Evolutionary conservation across 805 yeast genomes (phyloP).

Genomic region (Komagataella pastoris): DNA sequence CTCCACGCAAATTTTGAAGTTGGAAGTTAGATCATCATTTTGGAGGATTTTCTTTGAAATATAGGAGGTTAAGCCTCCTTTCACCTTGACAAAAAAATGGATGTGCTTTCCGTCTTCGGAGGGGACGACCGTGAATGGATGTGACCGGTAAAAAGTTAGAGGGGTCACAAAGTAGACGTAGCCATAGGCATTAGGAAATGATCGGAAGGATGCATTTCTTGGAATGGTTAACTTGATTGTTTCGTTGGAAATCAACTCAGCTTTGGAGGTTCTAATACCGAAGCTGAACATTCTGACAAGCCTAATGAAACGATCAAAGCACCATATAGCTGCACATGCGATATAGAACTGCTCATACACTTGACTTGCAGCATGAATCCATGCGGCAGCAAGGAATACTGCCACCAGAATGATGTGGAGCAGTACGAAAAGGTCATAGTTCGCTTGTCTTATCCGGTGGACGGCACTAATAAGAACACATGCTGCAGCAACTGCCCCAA

Average conservation of each 20-base stretch:
- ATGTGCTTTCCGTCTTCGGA: constrained; percentile 19
- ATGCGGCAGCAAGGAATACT: constrained; percentile 37
- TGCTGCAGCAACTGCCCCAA: constrained; percentile 26
- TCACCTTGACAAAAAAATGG: constrained; percentile 32
- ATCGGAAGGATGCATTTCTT: constrained; percentile 34
- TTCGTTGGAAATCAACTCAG: constrained; percentile 25
- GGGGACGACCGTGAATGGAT: constrained; percentile 54
- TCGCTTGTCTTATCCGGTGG: constrained; percentile 32
- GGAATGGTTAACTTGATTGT: constrained; percentile 32
- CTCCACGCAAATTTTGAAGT: constrained; percentile 31
- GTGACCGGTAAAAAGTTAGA: constrained; percentile 51
- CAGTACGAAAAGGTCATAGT: constrained; percentile 50
- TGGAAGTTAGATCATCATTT: constrained; percentile 12
- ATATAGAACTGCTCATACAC: constrained; percentile 21
- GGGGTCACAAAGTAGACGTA: constrained; percentile 44
- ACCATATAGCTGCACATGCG: constrained; percentile 32
- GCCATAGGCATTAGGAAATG: constrained; percentile 41
- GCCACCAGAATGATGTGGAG: constrained; percentile 44
- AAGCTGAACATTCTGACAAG: constrained; percentile 20
- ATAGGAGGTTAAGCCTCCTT: constrained; percentile 43
- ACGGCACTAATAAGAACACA: constrained; percentile 34
- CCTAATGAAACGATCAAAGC: constrained; percentile 35
- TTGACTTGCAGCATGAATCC: constrained; percentile 37
- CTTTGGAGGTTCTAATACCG: constrained; percentile 25
- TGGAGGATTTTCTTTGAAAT: constrained; percentile 14